Evolutionary conservation across 163 green algal genomes (phyloP), one percentile per base, ranked within the genome.

Genomic region (Scenedesmus sp.): DNA sequence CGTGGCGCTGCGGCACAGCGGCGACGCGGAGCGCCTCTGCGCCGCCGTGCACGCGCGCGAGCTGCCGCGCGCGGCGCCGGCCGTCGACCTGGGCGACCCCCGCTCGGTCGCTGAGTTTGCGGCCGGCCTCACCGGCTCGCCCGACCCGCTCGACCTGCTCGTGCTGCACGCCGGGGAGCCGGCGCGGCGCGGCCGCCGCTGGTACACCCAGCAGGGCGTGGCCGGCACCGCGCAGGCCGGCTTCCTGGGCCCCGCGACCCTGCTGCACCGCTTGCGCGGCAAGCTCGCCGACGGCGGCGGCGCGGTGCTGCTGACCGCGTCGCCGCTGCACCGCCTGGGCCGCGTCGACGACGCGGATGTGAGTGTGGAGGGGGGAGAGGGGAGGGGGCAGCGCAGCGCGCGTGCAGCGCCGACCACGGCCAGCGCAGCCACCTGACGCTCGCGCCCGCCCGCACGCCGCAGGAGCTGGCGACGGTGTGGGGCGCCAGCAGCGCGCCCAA

Each of bases 201-300:
- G 67, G 67, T 76, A 76, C 67, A 76, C 67, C 0, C 34, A 50
- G 7, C 34, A 63, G 14, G 67, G 67, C 34, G 28, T 62, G 13
- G 42, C 67, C 6, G 67, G 67, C 3, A 33, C 28, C 20, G 48
- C 48, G 51, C 67, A 76, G 67, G 67, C 42, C 10, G 33, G 66
- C 67, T 76, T 76, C 33, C 31, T 76, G 26, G 67, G 67, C 26
- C 67, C 67, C 1, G 67, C 67, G 31, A 42, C n/a, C 47, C 51
- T 76, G 34, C 51, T 76, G 22, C 44, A 53, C 36, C 67, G 54
- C 31, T 51, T 76, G 31, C 29, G 64, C 31, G 50, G 50, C 33
- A 64, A 76, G 51, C 67, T 76, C 22, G 28, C 50, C 11, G 26
- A 31, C 33, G 28, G n/a, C 26, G 17, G n/a, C 51, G 64, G 50